These are phyloP conservation scores for Phytophthora pseudosyringae DNA, from an alignment of 352 stramenopile genomes.

Conservation along the genomic window DNA sequence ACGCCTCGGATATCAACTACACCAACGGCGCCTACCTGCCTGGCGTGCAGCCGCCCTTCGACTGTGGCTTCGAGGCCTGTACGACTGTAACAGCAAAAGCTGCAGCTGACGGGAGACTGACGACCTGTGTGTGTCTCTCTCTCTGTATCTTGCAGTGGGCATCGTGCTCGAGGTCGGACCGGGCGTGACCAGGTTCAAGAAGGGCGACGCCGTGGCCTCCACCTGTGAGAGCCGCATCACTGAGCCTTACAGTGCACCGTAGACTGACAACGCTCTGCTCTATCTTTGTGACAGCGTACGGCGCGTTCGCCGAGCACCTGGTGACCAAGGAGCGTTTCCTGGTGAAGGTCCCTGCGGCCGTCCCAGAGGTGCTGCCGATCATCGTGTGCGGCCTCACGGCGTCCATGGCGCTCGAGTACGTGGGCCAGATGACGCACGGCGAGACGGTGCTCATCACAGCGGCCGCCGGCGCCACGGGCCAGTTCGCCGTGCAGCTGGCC, in stretches of 20 bases:
- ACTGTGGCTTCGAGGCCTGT: constrained; percentile 61
- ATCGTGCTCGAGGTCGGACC: constrained; percentile 51
- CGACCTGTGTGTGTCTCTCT: background rate
- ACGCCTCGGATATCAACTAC: constrained; percentile 64
- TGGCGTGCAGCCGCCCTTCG: constrained; percentile 53
- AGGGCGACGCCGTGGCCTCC: constrained; percentile 54
- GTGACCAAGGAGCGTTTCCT: constrained; percentile 40
- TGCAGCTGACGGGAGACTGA: background rate
- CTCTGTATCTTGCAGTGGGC: constrained; percentile 35
- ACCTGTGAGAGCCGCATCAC: constrained; percentile 31
- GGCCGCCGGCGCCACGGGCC: constrained; percentile 76
- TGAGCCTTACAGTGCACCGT: background rate
- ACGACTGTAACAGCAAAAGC: constrained; percentile 33
- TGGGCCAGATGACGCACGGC: constrained; percentile 61
- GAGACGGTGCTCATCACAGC: constrained; percentile 73
- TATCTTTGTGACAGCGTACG: constrained; percentile 33
- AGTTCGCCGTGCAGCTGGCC: constrained; percentile 87
- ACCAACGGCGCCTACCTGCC: constrained; percentile 60
- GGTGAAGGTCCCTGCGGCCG: constrained; percentile 42
- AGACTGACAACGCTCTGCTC: background rate
- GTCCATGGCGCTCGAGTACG: constrained; percentile 57
- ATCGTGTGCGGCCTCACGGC: constrained; percentile 54
- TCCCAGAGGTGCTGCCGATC: constrained; percentile 45
- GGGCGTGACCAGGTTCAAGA: constrained; percentile 55
- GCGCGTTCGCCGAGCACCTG: constrained; percentile 60